phyloP scores from a whole-genome alignment of 1,284 basidiomycete genomes.

The Rhodotorula sp. region DNA sequence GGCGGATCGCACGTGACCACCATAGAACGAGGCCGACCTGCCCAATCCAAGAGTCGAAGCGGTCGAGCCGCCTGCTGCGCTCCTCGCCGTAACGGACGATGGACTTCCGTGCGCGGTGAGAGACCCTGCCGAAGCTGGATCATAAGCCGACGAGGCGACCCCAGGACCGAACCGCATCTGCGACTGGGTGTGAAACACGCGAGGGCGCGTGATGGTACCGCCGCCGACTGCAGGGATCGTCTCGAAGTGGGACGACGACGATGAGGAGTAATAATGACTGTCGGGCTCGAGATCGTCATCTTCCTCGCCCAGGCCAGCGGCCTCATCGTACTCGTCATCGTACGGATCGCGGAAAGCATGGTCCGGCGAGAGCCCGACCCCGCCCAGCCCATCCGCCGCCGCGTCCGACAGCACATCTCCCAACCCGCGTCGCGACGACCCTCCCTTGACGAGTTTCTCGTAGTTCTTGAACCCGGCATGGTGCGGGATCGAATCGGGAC shows the following conservation, averaged over 20 bases:
- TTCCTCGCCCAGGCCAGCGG: conserved; percentile 28
- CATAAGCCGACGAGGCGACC: neutral
- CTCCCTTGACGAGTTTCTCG: conserved; percentile 61
- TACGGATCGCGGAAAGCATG: neutral
- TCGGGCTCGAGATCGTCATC: conserved; percentile 23
- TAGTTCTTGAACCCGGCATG: conserved; percentile 71
- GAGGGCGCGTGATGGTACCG: conserved; percentile 68
- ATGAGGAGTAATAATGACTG: conserved; percentile 4
- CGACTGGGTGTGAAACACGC: conserved; percentile 71
- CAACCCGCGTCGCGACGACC: conserved; percentile 62
- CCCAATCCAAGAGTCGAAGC: conserved; percentile 26
- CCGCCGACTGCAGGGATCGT: conserved; percentile 75
- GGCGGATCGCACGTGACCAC: neutral
- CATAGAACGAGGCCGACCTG: conserved; percentile 8
- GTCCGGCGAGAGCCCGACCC: conserved; percentile 32
- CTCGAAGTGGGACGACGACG: conserved; percentile 56
- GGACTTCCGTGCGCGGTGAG: conserved; percentile 34
- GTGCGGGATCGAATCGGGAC: conserved; percentile 78
- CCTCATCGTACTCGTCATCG: conserved; percentile 44
- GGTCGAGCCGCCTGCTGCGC: conserved; percentile 19
- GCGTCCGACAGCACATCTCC: conserved; percentile 60
- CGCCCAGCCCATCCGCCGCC: conserved; percentile 48
- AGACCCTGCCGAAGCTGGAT: conserved; percentile 51
- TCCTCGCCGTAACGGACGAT: conserved; percentile 29
- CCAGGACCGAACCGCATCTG: conserved; percentile 54